phyloP scores from a whole-genome alignment of 225 moss, liverwort and hornwort genomes.

The Physcomitrellopsis africana region DNA sequence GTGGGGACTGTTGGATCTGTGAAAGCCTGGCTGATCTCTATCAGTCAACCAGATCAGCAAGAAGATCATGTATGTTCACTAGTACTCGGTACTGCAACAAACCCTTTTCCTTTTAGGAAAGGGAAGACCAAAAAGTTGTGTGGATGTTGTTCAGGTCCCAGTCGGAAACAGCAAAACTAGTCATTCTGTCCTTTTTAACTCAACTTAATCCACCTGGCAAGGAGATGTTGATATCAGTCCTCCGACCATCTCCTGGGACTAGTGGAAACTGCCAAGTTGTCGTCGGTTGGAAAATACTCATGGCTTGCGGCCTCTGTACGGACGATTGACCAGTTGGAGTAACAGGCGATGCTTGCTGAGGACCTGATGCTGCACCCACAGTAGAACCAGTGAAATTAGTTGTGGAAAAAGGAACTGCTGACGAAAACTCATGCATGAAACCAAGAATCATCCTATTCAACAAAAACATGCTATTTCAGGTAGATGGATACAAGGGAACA shows the following conservation, averaged over 20 bases:
- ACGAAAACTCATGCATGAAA: no score
- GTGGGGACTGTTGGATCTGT: constrained; percentile 32
- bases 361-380: constrained; percentile 51
- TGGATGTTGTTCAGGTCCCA: constrained; percentile 46
- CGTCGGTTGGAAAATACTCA: constrained; percentile 49
- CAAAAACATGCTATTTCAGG: background rate
- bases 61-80: constrained; percentile 54
- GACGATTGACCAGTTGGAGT: constrained; percentile 50
- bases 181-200: background rate
- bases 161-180: constrained; percentile 46
- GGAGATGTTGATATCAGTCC: constrained; percentile 65
- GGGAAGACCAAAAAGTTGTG: constrained; percentile 55
- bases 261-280: constrained; percentile 50
- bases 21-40: no score
- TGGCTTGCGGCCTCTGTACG: constrained; percentile 48
- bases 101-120: constrained; percentile 50
- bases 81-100: constrained; percentile 56
- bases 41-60: constrained; percentile 48
- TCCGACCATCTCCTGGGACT: constrained; percentile 49
- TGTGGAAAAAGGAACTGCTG: background rate
- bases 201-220: constrained; percentile 60
- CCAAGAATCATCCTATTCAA: no score
- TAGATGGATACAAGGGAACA: constrained; percentile 17
- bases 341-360: constrained; percentile 51
- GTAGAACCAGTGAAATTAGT: constrained; percentile 5